Conservation (phyloP, 2,329 filamentous ascomycete species). For the Teratosphaeria epicoccoides region DNA sequence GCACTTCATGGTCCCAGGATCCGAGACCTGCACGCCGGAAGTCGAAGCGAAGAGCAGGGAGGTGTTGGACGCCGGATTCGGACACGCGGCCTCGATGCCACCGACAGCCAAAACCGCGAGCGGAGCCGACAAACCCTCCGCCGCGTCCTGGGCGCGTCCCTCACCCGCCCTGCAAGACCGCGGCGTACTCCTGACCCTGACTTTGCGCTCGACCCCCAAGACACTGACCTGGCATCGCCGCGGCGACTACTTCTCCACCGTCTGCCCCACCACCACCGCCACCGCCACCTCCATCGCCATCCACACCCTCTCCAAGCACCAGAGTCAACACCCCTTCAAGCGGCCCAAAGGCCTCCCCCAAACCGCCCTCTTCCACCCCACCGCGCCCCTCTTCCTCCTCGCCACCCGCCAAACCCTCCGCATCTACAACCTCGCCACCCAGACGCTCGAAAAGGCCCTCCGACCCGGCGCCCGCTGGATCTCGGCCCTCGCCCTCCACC, state of each 20-base stretch:
- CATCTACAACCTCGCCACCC: slow-evolving; percentile 83
- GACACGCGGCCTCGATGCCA: slow-evolving; percentile 65
- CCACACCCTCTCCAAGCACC: slow-evolving; percentile 88
- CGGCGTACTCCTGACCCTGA: slow-evolving; percentile 70
- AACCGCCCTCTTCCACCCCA: slow-evolving; percentile 88
- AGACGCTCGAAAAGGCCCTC: slow-evolving; percentile 84
- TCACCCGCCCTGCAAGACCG: slow-evolving; percentile 61
- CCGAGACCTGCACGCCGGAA: slow-evolving; percentile 19
- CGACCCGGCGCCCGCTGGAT: slow-evolving; percentile 94
- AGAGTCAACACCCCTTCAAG: slow-evolving; percentile 90
- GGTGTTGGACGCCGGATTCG: slow-evolving; percentile 79
- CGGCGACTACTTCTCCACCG: slow-evolving; percentile 88
- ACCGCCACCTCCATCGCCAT: slow-evolving; percentile 66
- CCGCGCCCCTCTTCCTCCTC: slow-evolving; percentile 86
- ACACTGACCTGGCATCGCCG: slow-evolving; percentile 86
- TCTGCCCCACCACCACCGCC: slow-evolving; percentile 68
- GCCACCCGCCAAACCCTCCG: slow-evolving; percentile 89
- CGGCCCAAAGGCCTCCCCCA: slow-evolving; percentile 66
- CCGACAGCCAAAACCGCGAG: slow-evolving; percentile 37
- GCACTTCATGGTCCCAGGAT: slow-evolving; percentile 62
- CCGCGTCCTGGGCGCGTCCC: slow-evolving; percentile 76
- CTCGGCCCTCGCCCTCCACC: slow-evolving; percentile 84
- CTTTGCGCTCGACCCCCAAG: slow-evolving; percentile 60
- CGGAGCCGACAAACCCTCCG: slow-evolving; percentile 55
- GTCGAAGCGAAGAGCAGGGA: slow-evolving; percentile 64